Base-by-base conservation (phyloP, 805 yeast species). In the Candida multigemmis region DNA sequence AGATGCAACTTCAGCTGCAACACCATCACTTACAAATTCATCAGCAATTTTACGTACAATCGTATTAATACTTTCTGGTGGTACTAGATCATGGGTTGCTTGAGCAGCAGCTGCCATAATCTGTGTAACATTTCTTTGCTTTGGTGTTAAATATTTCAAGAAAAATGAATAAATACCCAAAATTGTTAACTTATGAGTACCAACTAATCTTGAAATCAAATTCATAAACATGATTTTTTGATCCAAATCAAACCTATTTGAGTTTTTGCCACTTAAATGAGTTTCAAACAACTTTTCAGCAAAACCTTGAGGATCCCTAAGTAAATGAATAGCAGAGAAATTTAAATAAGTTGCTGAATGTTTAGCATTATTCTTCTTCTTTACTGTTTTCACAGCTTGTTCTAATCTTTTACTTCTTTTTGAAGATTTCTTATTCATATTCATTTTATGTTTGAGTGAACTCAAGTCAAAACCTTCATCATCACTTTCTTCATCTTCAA, bases 1-100 rank as follows among this genome's bases (percentile, higher is more conserved):
- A 28, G 96, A 86, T 4, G 96, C 96, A 29, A 87, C 99, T 56
- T 91, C 96, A 18, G 94, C 77, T 10, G 96, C 86, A 21, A 91
- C 98, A 67, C 99, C 99, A 48, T 91, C 97, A 40, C 94, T 81
- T 14, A 91, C 96, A 45, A 91, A 91, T 56, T 91, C 98, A 56
- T 91, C 94, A 1, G 98, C 97, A 38, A 91, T 76, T 48, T 89
- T 91, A 32, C 95, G 73, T 7, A 91, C 77, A 40, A 91, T 75
- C 26, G 78, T 77, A 23, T 69, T 62, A 34, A 91, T 71, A 10
- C 77, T 74, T 50, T 91, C 99, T 5, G 99, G 98, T 14, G 99
- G 99, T 6, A 91, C 96, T 44, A 91, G 65, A 46, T 91, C 97
- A 50, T 91, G 99, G 15, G 94, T 72, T 0, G 97, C 85, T 62